phyloP scores from a whole-genome alignment of 1,139 yeast genomes.

The Geotrichum restrictum region DNA sequence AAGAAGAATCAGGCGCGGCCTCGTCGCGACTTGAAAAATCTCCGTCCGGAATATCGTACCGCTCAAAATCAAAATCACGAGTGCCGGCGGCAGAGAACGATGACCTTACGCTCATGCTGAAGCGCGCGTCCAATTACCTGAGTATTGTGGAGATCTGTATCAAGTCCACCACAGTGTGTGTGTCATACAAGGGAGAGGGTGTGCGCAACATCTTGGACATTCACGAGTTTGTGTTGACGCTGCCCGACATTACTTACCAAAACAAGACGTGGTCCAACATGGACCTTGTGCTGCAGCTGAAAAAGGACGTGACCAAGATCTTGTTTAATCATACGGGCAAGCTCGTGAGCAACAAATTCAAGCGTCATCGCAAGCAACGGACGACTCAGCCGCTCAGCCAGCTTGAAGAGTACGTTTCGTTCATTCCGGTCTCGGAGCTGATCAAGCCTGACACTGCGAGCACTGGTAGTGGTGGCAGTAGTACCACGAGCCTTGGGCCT shows the following conservation, averaged over 20 bases:
- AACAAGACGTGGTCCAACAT: constrained; percentile 77
- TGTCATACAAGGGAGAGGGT: constrained; percentile 63
- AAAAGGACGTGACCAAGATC: constrained; percentile 60
- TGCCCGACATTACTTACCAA: constrained; percentile 62
- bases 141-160: constrained; percentile 60
- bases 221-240: constrained; percentile 57
- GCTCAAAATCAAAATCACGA: background rate
- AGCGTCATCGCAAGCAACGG: constrained; percentile 31
- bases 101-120: constrained; percentile 56
- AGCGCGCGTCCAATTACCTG: constrained; percentile 62
- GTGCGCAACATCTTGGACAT: constrained; percentile 65
- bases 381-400: constrained; percentile 33
- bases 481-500: background rate
- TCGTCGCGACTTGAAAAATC: background rate
- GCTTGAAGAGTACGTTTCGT: constrained; percentile 36
- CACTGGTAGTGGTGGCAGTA: background rate
- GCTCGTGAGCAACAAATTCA: constrained; percentile 70
- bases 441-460: background rate
- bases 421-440: constrained; percentile 36
- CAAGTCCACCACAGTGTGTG: constrained; percentile 50
- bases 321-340: constrained; percentile 75
- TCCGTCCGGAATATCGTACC: background rate
- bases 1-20: background rate
- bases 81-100: constrained; percentile 30
- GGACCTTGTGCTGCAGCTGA: constrained; percentile 61